Evolutionary conservation across 768 basidiomycete genomes (phyloP), one percentile per base, ranked within the genome.

Genomic region (Daedalea quercina): DNA sequence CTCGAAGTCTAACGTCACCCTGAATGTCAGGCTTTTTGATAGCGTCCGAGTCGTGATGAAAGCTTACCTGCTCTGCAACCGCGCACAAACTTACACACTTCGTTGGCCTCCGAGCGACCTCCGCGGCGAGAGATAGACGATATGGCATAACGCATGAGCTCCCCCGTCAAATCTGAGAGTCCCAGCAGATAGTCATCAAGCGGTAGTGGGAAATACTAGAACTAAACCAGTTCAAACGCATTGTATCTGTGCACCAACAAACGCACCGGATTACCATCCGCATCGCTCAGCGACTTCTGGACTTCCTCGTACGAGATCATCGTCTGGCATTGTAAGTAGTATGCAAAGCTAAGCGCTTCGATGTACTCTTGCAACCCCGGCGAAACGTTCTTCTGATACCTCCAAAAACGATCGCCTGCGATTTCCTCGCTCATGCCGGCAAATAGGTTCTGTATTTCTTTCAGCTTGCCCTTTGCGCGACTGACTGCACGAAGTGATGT

Each of bases 91-190:
- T 70, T 69, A 61, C 87, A 85, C 6, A 89, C 77, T 55, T 82
- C 72, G 19, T 69, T 71, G 1, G 87, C 86, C 60, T 77, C 81
- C 53, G 72, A 68, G 11, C 81, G 79, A 3, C 85, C 86, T 2
- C 85, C 85, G 44, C 78, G 79, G 15, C 76, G 78, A 2, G 81
- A 72, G 40, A 93, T 81, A 44, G 87, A 81, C 44, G 91, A 89
- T 54, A 97, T 95, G 11, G 92, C 93, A 57, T 86, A 87, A 31
- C 95, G 80, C 96, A 98, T 97, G 23, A 98, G 80, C 69, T 99
- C 96, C 42, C 96, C 96, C 0, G 93, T 96, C 20, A 99, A 76
- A 69, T 99, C 96, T 7, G 91, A 90, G 25, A 98, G 70, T 4
- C 96, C 96, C 2, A 97, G 80, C 13, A 97, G 73, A 64, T 96